These are phyloP conservation scores for Pseudofabraea citricarpa DNA, from an alignment of 2,329 filamentous ascomycete species.

Conservation along the genomic window DNA sequence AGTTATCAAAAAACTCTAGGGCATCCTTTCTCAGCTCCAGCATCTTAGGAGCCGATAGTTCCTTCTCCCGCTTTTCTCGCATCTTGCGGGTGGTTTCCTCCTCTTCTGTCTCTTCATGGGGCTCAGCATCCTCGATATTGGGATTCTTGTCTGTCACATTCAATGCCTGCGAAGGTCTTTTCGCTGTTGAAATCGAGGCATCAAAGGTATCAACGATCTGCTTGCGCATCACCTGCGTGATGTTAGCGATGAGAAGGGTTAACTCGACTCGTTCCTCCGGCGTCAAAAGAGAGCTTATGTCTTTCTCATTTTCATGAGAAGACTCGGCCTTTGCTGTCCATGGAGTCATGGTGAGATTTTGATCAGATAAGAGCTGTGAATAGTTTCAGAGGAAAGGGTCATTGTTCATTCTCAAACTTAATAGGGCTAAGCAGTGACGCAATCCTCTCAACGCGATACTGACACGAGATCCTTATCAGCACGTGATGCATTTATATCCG, in stretches of 20 bases:
- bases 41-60: slow-evolving; percentile 45
- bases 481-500: too few species aligned
- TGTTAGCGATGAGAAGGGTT: slow-evolving; percentile 42
- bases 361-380: too few species aligned
- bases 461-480: too few species aligned
- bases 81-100: slow-evolving; percentile 26
- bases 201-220: slow-evolving; percentile 50
- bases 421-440: too few species aligned
- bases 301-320: slow-evolving; percentile 16
- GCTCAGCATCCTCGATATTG: slow-evolving; percentile 24
- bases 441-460: too few species aligned
- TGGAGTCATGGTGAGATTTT: slow-evolving; percentile 19
- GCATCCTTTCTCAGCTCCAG: slow-evolving; percentile 65
- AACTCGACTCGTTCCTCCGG: slow-evolving; percentile 37
- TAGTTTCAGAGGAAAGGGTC: too few species aligned
- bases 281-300: slow-evolving; percentile 24
- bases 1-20: slow-evolving; percentile 71
- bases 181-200: slow-evolving; percentile 17
- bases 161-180: slow-evolving; percentile 23
- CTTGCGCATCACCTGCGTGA: slow-evolving; percentile 51
- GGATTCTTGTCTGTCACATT: slow-evolving; percentile 32
- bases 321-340: slow-evolving; percentile 8
- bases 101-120: slow-evolving; percentile 25
- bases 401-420: too few species aligned
- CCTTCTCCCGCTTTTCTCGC: slow-evolving; percentile 36